Conservation (phyloP, 768 basidiomycete genomes). For the Kwoniella heveanensis region DNA sequence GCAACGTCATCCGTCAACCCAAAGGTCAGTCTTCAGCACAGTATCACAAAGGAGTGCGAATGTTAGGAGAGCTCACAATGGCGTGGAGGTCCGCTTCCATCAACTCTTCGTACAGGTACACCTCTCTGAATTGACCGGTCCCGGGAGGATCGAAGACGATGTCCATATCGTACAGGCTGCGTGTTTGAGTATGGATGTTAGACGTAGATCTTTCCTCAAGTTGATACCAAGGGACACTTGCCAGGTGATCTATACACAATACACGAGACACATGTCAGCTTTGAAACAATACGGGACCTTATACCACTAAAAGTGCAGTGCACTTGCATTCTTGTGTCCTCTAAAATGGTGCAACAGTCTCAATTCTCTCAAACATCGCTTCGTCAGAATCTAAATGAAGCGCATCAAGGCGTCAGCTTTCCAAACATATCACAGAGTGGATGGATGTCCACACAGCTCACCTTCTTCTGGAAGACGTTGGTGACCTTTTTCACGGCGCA, state of each 20-base stretch:
- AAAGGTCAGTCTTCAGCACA: neutral
- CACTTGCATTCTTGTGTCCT: constrained; percentile 91
- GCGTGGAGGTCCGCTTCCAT: constrained; percentile 99
- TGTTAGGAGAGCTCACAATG: constrained; percentile 65
- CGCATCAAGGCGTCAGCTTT: too few species aligned
- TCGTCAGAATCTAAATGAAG: constrained; percentile 87
- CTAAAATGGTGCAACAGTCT: constrained; percentile 91
- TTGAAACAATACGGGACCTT: too few species aligned
- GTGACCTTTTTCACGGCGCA: constrained; percentile 55
- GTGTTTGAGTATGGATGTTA: too few species aligned
- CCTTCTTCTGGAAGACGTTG: constrained; percentile 56
- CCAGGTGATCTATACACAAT: constrained; percentile 35
- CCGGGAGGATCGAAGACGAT: constrained; percentile 80
- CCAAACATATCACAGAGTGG: too few species aligned
- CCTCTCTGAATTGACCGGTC: constrained; percentile 90
- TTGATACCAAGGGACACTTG: too few species aligned
- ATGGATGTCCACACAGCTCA: constrained; percentile 15
- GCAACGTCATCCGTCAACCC: constrained; percentile 13
- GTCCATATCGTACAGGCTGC: constrained; percentile 87
- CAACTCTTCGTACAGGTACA: constrained; percentile 88
- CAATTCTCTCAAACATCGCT: constrained; percentile 93
- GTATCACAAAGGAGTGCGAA: neutral
- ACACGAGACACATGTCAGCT: neutral
- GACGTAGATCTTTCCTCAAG: too few species aligned
- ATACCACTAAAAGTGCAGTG: too few species aligned